phyloP scores from a whole-genome alignment of 2,329 filamentous ascomycete species.

The Diplodia scrobiculata region DNA sequence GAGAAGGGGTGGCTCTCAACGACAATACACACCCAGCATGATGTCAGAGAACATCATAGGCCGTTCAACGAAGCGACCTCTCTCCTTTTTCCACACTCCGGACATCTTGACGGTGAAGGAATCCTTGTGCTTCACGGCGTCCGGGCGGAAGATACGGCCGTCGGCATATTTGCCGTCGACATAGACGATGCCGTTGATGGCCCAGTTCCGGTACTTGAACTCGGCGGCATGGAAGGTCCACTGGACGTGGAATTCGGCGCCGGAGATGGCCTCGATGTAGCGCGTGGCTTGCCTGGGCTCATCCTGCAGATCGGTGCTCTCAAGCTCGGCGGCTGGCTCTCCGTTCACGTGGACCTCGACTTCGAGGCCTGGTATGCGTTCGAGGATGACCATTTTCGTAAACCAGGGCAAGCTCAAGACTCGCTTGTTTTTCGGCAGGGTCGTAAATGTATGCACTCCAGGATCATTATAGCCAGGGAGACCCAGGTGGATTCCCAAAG shows the following conservation, averaged over 20 bases:
- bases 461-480: not conserved
- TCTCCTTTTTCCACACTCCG: slow-evolving; percentile 20
- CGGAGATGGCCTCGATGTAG: slow-evolving; percentile 41
- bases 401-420: not conserved
- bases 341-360: slow-evolving; percentile 30
- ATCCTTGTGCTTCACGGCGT: slow-evolving; percentile 14
- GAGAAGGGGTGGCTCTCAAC: not conserved
- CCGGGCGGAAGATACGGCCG: slow-evolving; percentile 17
- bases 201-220: slow-evolving; percentile 29
- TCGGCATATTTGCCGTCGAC: slow-evolving; percentile 33
- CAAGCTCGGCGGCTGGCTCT: slow-evolving; percentile 35
- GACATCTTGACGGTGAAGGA: slow-evolving; percentile 23
- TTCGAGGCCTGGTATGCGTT: slow-evolving; percentile 4
- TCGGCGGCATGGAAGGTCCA: slow-evolving; percentile 28
- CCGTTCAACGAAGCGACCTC: slow-evolving; percentile 3
- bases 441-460: not conserved
- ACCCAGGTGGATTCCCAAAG: not conserved
- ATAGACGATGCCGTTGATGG: slow-evolving; percentile 29
- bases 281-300: slow-evolving; percentile 32
- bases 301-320: slow-evolving; percentile 31
- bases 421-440: not conserved
- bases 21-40: slow-evolving; percentile 4
- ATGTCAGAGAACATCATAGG: slow-evolving; percentile 17
- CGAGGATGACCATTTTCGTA: slow-evolving; percentile 5
- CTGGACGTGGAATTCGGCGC: slow-evolving; percentile 35